Evolutionary conservation across 2,329 filamentous ascomycete species (phyloP).

Genomic region (Didymosphaeria variabile): DNA sequence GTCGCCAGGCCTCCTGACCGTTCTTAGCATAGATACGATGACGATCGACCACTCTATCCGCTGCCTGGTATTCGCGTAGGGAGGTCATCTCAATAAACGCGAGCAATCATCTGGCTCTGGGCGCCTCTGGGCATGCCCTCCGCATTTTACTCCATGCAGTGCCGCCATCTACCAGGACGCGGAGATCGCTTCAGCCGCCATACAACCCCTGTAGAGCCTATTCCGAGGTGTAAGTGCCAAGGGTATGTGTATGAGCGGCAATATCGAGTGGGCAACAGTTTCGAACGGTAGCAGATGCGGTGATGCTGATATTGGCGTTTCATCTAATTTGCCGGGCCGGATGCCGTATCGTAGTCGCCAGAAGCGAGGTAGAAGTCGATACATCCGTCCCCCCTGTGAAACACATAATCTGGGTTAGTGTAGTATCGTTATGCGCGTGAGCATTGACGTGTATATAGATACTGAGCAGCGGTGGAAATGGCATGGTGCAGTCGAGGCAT

Average conservation of each 20-base stretch:
- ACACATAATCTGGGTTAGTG: not conserved
- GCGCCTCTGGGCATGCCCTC: conserved; percentile 28
- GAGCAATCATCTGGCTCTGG: conserved; percentile 29
- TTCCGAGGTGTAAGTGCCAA: conserved; percentile 14
- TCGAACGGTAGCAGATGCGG: conserved; percentile 12
- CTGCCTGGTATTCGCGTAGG: conserved; percentile 27
- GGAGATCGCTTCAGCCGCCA: conserved; percentile 26
- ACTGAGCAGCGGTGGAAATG: not conserved
- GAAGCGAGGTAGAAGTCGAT: conserved; percentile 5
- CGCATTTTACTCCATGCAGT: conserved; percentile 24
- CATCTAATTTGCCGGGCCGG: conserved; percentile 37
- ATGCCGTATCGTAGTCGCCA: not conserved
- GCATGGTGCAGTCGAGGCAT: not conserved
- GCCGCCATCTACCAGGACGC: conserved; percentile 19
- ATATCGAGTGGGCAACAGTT: conserved; percentile 24
- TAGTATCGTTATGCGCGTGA: not conserved
- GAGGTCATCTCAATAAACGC: conserved; percentile 25
- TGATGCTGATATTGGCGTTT: conserved; percentile 21
- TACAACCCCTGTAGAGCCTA: conserved; percentile 21
- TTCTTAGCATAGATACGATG: conserved; percentile 22
- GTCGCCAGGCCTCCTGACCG: conserved; percentile 17
- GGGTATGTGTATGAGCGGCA: conserved; percentile 17
- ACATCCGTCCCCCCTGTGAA: not conserved
- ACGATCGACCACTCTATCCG: conserved; percentile 29
- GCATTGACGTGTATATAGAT: not conserved